phyloP scores from a whole-genome alignment of 2,329 filamentous ascomycete species.

The Macroventuria anomochaeta region DNA sequence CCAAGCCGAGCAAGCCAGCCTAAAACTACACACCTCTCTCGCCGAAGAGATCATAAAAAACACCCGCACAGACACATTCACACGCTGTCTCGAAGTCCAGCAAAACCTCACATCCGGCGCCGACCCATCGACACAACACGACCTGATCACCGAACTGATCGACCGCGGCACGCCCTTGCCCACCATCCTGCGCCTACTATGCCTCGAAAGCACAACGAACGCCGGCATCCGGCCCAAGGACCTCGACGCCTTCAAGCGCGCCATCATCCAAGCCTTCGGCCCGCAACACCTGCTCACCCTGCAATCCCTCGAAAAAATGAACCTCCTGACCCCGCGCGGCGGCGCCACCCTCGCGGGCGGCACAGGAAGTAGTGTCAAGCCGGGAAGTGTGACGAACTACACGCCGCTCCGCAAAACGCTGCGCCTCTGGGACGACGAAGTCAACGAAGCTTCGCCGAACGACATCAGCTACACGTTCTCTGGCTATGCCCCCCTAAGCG shows the following conservation, averaged over 20 bases:
- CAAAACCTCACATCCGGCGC: constrained; percentile 92
- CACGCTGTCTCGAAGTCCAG: constrained; percentile 86
- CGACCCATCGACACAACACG: constrained; percentile 87
- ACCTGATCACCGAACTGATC: constrained; percentile 93
- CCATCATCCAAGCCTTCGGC: constrained; percentile 90
- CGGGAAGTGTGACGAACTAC: constrained; percentile 75
- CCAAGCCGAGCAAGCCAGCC: constrained; percentile 88
- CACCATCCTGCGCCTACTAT: constrained; percentile 84
- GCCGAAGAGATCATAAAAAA: constrained; percentile 96
- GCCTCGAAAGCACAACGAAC: constrained; percentile 87
- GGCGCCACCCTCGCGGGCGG: constrained; percentile 56
- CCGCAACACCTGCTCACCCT: constrained; percentile 94
- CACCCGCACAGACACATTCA: constrained; percentile 88
- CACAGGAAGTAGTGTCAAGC: constrained; percentile 38
- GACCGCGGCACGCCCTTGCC: constrained; percentile 80
- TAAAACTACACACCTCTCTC: constrained; percentile 90
- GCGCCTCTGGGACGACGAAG: constrained; percentile 90
- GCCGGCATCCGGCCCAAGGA: constrained; percentile 89
- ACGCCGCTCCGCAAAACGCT: constrained; percentile 84
- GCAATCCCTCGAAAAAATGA: constrained; percentile 84
- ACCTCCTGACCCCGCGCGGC: constrained; percentile 73
- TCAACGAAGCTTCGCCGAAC: constrained; percentile 91
- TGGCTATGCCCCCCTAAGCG: constrained; percentile 90
- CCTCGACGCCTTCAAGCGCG: constrained; percentile 84
- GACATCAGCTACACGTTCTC: constrained; percentile 98